Evolutionary conservation across 2,329 filamentous ascomycete genomes (phyloP), one percentile per base, ranked within the genome.

Genomic region (Cyclaneusma minus): DNA sequence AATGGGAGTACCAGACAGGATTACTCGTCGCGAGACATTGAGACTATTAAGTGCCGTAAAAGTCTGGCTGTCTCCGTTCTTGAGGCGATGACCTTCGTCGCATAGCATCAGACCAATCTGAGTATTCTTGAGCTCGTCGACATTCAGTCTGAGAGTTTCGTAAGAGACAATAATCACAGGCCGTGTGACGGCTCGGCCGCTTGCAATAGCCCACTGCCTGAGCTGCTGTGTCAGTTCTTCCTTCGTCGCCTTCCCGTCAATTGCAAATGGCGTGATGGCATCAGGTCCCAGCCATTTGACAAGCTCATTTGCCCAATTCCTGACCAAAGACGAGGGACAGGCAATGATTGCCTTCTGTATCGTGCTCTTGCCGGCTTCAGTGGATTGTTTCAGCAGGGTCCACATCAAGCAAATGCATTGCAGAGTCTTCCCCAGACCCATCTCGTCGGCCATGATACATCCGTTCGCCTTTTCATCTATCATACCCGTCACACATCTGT

Each of bases 391-490:
- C 10, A 98, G 57, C 2, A 98, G 56, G 2, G 89, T 98, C 89
- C 89, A 98, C 62, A 98, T 76, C 25, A 98, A 64, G 1, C 89
- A 70, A 43, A 98, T 98, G 51, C 89, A 98, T 58, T 98, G 89
- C 22, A 98, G 55, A 11, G 89, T 98, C 56, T 98, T 98, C 30
- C 89, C 89, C 16, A 98, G 58, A 40, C 89, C 89, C 89, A 98
- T 98, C 49, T 94, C 89, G 49, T 98, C 89, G 28, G 89, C 89
- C 89, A 98, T 98, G 48, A 98, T 98, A 53, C 89, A 98, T 3
- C 89, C 89, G 49, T 94, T 81, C 25, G 89, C 89, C 41, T 87
- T 87, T 19, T 78, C 67, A 42, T 95, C 89, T 29, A 95, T 80
- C 63, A 95, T 66, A n/a, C 89, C 89, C 2, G 87, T 95, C 5